Evolutionary conservation across 306 rosid species (phyloP), one percentile per base, ranked within the genome.

Genomic region (Geum urbanum): DNA sequence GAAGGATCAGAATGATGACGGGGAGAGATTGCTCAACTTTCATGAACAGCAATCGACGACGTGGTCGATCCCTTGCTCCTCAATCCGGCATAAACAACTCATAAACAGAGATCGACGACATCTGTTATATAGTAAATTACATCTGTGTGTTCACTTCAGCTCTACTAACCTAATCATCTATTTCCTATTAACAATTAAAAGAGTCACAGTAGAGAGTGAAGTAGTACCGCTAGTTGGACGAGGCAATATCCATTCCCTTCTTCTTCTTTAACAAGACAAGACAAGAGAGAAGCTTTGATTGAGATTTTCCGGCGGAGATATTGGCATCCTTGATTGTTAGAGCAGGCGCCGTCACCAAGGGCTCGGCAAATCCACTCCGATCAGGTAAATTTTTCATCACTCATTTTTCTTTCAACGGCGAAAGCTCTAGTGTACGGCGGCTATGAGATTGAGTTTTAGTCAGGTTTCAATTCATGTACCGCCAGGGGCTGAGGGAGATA

Each of bases 271-370:
- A 74, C 79, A 85, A 78, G 45, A 39, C n/a, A 22, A 53, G 13
- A 51, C 3, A 32, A 32, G 43, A 70, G 19, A 56, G 50, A 32
- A 11, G 45, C 32, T 27, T 27, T 27, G 98, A 86, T 67, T 88
- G 96, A 71, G 89, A 88, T 80, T 88, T 92, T 48, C 66, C 79
- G 16, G 87, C 96, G 40, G 80, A 56, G 66, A 92, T 66, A 55
- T 77, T 72, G 77, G 83, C 75, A 15, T 90, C 97, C 77, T 83
- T 90, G 54, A 94, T 84, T 11, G 94, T 83, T 75, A 94, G 90
- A 77, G 92, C 78, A 0, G 94, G 88, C n/a, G 15, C 98, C 96
- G 58, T 88, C 98, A 19, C 97, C 78, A 27, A 92, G 84, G 19
- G 84, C 74, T 78, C 94, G 82, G 69, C 85, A 82, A 73, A 92